These are phyloP conservation scores for Cadophora sp. DNA, from an alignment of 2,329 filamentous ascomycete genomes.

Conservation along the genomic window DNA sequence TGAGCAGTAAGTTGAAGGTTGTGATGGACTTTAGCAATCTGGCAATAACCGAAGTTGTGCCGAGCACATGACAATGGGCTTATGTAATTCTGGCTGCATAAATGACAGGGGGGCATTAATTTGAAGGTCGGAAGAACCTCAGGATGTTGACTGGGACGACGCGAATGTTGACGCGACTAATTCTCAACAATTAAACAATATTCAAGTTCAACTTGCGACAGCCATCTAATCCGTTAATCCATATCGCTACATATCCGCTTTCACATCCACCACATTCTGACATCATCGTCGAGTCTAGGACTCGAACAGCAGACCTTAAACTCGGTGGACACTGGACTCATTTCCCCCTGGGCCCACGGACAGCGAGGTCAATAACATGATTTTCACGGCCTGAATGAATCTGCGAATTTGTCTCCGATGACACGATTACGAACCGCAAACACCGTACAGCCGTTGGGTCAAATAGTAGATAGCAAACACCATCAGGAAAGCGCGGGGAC, in stretches of 20 bases:
- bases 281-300: background rate
- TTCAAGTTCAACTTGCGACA: background rate
- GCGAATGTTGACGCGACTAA: constrained; percentile 23
- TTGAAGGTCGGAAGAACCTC: constrained; percentile 21
- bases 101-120: constrained; percentile 17
- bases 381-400: constrained; percentile 3
- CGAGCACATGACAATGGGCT: constrained; percentile 15
- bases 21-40: no score
- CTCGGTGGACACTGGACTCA: constrained; percentile 6
- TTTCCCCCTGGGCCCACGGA: constrained; percentile 10
- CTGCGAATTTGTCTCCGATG: constrained; percentile 15
- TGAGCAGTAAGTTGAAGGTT: no score
- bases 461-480: constrained; percentile 18
- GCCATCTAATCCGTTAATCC: background rate
- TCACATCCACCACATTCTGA: background rate
- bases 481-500: background rate
- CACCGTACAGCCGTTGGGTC: constrained; percentile 15
- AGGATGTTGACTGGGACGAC: constrained; percentile 27
- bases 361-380: constrained; percentile 19
- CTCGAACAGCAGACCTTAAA: background rate
- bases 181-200: constrained; percentile 15
- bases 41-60: background rate
- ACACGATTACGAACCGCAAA: constrained; percentile 16
- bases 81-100: constrained; percentile 16
- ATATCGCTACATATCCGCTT: background rate